Evolutionary conservation across 2,329 filamentous ascomycete species (phyloP).

Genomic region (Ophiostoma fasciatum): DNA sequence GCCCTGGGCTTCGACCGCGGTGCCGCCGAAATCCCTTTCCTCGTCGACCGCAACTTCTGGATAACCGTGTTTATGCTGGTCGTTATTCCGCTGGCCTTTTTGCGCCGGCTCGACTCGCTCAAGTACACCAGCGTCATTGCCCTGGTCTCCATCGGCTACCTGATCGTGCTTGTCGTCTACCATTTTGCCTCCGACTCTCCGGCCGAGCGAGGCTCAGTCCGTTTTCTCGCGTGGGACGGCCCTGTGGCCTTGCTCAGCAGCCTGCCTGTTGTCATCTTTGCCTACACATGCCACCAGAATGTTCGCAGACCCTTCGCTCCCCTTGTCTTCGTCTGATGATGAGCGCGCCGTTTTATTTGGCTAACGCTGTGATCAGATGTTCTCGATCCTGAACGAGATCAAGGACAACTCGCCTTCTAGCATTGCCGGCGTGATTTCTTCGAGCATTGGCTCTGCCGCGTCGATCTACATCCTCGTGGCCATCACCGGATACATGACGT

Average conservation of each 20-base stretch:
- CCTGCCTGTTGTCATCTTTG: constrained; percentile 91
- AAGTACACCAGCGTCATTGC: constrained; percentile 95
- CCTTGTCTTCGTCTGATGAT: not conserved
- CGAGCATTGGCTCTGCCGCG: constrained; percentile 81
- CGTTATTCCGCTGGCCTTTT: constrained; percentile 86
- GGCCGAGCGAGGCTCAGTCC: constrained; percentile 55
- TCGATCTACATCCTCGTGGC: constrained; percentile 80
- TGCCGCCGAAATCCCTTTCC: constrained; percentile 50
- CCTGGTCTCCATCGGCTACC: constrained; percentile 81
- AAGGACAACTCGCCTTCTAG: constrained; percentile 63
- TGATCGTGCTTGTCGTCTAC: constrained; percentile 84
- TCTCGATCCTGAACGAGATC: constrained; percentile 94
- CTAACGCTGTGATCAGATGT: too few relatives aligned
- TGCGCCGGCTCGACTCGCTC: constrained; percentile 80
- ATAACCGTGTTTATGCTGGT: constrained; percentile 95
- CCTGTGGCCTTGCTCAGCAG: constrained; percentile 66
- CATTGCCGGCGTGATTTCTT: constrained; percentile 62
- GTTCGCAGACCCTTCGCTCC: constrained; percentile 27
- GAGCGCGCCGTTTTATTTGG: too few relatives aligned
- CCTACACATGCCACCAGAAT: constrained; percentile 99
- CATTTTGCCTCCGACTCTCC: constrained; percentile 76
- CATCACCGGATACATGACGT: constrained; percentile 90
- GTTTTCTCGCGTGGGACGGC: constrained; percentile 65
- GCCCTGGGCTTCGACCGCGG: constrained; percentile 61
- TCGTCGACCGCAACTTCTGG: constrained; percentile 91